Percentiles rank a stretch among this genome's conserved stretches.
Evolutionary conservation across 2,329 filamentous ascomycete species (phyloP).

Genomic region (Aspergillus intermedius): DNA sequence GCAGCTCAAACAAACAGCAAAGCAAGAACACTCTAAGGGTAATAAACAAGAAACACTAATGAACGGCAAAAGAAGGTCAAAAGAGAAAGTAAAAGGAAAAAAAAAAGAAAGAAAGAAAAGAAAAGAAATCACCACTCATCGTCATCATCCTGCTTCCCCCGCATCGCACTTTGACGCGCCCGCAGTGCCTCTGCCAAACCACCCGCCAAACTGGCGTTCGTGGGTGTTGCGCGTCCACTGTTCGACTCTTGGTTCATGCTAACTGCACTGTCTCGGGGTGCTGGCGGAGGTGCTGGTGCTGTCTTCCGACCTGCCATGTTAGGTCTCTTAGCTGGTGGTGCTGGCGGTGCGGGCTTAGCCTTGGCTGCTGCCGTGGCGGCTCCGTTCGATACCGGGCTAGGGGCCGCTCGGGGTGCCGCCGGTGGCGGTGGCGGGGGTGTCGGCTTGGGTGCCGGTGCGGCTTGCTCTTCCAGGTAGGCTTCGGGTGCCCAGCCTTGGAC

Average conservation of each 20-base stretch:
- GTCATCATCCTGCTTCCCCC: constrained; percentile 60
- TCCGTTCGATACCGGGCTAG: constrained; percentile 57
- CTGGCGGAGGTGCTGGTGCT: constrained; percentile 56
- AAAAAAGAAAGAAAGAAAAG: constrained; percentile 6
- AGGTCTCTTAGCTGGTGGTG: constrained; percentile 74
- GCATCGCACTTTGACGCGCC: constrained; percentile 70
- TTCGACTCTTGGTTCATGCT: constrained; percentile 49
- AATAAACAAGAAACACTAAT: constrained; percentile 11
- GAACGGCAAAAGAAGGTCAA: constrained; percentile 6
- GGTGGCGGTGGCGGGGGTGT: constrained; percentile 48
- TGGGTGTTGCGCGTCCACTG: constrained; percentile 66
- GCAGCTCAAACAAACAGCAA: constrained; percentile 2
- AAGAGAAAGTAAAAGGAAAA: constrained; percentile 2
- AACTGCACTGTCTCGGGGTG: constrained; percentile 60
- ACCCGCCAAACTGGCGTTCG: constrained; percentile 59
- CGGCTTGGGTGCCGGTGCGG: constrained; percentile 53
- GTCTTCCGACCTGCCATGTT: constrained; percentile 63
- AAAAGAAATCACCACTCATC: constrained; percentile 57
- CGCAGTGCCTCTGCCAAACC: constrained; percentile 73
- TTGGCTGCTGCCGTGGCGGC: constrained; percentile 40
- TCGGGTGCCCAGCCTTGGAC: constrained; percentile 92
- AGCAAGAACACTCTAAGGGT: constrained; percentile 9
- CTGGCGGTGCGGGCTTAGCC: constrained; percentile 65
- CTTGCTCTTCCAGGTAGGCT: constrained; percentile 78
- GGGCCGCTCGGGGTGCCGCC: constrained; percentile 44